Conservation (phyloP, 1,284 basidiomycete species). For the Apiotrichum montevideense region DNA sequence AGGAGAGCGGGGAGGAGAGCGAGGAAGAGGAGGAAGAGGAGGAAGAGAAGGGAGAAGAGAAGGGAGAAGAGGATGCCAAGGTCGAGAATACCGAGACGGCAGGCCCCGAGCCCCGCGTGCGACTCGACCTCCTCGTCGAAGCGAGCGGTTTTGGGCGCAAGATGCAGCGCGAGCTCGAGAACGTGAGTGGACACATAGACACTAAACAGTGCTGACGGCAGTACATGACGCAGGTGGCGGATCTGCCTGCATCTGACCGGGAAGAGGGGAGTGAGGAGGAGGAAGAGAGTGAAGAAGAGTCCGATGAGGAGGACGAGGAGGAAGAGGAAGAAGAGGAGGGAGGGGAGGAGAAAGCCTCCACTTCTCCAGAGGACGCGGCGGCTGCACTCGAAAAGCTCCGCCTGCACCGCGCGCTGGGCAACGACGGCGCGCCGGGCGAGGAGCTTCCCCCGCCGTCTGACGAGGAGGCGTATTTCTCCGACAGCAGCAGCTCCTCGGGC, state of each 20-base stretch:
- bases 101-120: background rate
- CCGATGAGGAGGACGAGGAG: constrained; percentile 44
- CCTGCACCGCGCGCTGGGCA: constrained; percentile 35
- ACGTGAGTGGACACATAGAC: constrained; percentile 53
- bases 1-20: constrained; percentile 28
- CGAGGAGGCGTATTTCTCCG: constrained; percentile 23
- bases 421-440: constrained; percentile 27
- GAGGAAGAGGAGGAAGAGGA: constrained; percentile 13
- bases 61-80: constrained; percentile 5
- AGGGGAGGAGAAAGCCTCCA: constrained; percentile 20
- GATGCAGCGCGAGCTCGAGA: constrained; percentile 73
- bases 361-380: constrained; percentile 12
- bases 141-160: constrained; percentile 85
- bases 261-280: constrained; percentile 34
- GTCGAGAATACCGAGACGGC: constrained; percentile 3
- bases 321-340: constrained; percentile 37
- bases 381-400: constrained; percentile 34
- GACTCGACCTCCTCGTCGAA: constrained; percentile 77
- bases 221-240: constrained; percentile 51
- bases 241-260: constrained; percentile 33
- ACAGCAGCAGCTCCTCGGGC: constrained; percentile 11
- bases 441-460: constrained; percentile 6
- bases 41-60: background rate
- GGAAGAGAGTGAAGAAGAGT: constrained; percentile 23
- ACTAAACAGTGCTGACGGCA: constrained; percentile 32